Evolutionary conservation across 2,329 filamentous ascomycete species (phyloP), one percentile per base, ranked within the genome.

Genomic region (Bipolaris sorokiniana): DNA sequence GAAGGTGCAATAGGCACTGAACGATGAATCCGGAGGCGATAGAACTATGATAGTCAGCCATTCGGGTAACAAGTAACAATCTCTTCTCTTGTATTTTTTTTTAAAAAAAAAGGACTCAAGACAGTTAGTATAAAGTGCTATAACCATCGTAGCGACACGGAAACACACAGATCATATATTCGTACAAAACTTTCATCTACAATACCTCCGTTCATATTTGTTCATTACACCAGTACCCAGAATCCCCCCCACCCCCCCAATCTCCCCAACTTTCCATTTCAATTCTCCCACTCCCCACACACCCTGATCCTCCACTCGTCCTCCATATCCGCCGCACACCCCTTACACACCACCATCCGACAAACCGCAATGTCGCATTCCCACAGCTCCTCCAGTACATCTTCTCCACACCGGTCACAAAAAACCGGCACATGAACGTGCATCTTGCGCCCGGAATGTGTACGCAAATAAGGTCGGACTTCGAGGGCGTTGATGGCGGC

Each of bases 311-410:
- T 42, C 60, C 60, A 60, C 51, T 66, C 64, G 2, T n/a, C 23
- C 46, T 67, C 52, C 66, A 67, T 64, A 5, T 58, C 49, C 40
- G 55, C 53, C 3, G 67, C 63, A 37, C 67, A 70, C 3, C 28
- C 37, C 49, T 48, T 57, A 34, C 68, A 71, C 1, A 68, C 59
- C 6, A 37, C 55, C 44, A 64, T 54, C 7, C 55, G 52, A 50
- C 68, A 71, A 2, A 62, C 61, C 3, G 56, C 48, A 18, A 68
- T 61, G 34, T 64, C 58, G 18, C 68, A 71, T 31, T 67, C 56
- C 62, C 59, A 71, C 0, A 69, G 16, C 23, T 63, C 58, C 28
- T 66, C 61, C 3, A 56, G 36, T 13, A 64, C 58, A 31, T 65
- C 57, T 2, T 58, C n/a, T 1, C 38, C 28, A 18, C 69, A 72